Conservation (phyloP, 2,329 filamentous ascomycete genomes). For the Arthrinium phaeospermum region DNA sequence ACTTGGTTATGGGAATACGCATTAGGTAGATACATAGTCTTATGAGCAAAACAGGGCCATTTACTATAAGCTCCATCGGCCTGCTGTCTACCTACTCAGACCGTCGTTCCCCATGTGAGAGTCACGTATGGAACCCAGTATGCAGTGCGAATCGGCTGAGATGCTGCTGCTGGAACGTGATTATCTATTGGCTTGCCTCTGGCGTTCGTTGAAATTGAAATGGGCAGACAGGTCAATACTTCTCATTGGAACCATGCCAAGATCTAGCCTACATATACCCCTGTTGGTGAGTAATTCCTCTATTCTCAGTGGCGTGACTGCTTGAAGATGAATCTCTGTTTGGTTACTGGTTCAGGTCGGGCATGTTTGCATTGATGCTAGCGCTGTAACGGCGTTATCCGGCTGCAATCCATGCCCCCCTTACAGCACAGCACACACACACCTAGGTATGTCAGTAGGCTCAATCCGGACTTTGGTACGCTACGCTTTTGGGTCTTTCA, state of each 20-base stretch:
- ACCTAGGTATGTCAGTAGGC: neutral
- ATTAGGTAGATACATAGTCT: neutral
- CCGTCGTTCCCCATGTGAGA: neutral
- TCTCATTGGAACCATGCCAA: neutral
- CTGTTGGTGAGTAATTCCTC: neutral
- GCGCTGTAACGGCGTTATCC: slow-evolving; percentile 15
- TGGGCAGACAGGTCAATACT: neutral
- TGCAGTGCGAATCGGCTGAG: neutral
- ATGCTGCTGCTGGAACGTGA: neutral
- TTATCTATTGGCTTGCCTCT: neutral
- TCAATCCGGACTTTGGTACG: neutral
- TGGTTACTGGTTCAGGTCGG: neutral
- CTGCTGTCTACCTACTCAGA: neutral
- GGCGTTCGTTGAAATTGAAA: neutral
- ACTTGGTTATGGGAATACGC: neutral
- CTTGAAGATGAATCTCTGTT: neutral
- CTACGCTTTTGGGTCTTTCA: neutral
- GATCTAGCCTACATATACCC: neutral
- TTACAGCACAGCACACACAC: neutral
- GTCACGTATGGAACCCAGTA: neutral
- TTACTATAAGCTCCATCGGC: neutral
- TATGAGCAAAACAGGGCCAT: neutral
- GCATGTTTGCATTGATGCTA: slow-evolving; percentile 3
- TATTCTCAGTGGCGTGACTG: neutral
- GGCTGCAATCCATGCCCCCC: neutral